Evolutionary conservation across 108 stramenopile genomes (phyloP).

Genomic region (Craspedostauros australis): DNA sequence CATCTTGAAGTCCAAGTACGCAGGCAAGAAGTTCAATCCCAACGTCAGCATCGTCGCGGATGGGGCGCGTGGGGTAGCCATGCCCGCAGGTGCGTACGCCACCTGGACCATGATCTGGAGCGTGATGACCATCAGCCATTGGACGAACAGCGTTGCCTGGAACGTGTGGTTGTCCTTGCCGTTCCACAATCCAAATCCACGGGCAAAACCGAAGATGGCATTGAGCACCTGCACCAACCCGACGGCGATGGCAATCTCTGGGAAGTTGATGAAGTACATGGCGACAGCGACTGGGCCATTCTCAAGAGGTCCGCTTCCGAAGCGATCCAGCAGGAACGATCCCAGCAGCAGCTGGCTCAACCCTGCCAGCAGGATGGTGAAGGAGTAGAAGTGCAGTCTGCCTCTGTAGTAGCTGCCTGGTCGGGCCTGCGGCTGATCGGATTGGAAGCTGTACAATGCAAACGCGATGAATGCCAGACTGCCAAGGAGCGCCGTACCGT

Average conservation of each 20-base stretch:
- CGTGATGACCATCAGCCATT: conserved; percentile 5
- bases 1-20: conserved; percentile 25
- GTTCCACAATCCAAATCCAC: conserved; percentile 4
- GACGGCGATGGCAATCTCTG: conserved; percentile 10
- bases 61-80: too few relatives aligned
- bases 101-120: conserved; percentile 10
- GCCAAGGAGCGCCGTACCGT: conserved; percentile 18
- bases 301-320: background rate
- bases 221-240: conserved; percentile 18
- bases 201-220: conserved; percentile 8
- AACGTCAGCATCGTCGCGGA: conserved; percentile 6
- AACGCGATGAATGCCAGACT: conserved; percentile 16
- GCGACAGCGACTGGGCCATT: background rate
- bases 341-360: conserved; percentile 19
- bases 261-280: conserved; percentile 20
- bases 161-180: background rate
- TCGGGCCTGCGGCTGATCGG: conserved; percentile 1
- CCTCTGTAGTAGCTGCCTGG: conserved; percentile 7
- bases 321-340: background rate
- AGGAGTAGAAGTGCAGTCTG: conserved; percentile 12
- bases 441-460: conserved; percentile 10
- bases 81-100: conserved; percentile 9
- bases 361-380: conserved; percentile 13
- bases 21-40: conserved; percentile 22
- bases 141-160: conserved; percentile 2